phyloP scores from a whole-genome alignment of 2,329 filamentous ascomycete species.

The Fonsecaea monophora region DNA sequence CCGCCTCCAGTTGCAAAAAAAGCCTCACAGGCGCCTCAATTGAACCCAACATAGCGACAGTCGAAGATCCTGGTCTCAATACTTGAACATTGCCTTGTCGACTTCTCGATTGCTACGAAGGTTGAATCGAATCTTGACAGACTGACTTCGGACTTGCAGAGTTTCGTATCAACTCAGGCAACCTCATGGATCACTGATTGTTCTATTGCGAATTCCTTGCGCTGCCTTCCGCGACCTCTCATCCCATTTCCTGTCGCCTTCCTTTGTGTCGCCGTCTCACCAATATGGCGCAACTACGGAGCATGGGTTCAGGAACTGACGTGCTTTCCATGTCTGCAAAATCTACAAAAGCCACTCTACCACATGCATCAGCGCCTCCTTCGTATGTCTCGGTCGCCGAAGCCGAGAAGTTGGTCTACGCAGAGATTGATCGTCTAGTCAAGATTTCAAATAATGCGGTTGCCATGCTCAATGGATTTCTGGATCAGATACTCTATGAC shows the following conservation, averaged over 20 bases:
- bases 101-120: background rate
- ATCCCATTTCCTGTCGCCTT: background rate
- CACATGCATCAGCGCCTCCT: conserved; percentile 68
- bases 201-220: background rate
- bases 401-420: conserved; percentile 89
- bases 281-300: conserved; percentile 34
- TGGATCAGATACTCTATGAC: conserved; percentile 91
- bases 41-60: background rate
- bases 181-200: conserved; percentile 26
- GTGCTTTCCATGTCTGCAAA: conserved; percentile 37
- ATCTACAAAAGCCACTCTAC: conserved; percentile 31
- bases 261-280: conserved; percentile 27
- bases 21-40: background rate
- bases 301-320: conserved; percentile 41
- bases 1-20: conserved; percentile 12
- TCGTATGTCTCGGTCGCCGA: conserved; percentile 88
- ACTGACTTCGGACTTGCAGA: conserved; percentile 4
- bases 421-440: conserved; percentile 80
- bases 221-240: background rate
- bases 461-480: conserved; percentile 83
- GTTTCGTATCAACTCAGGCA: background rate
- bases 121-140: background rate
- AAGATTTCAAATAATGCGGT: conserved; percentile 76
- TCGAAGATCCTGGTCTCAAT: background rate
- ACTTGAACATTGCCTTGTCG: background rate